Percentiles rank a stretch among this genome's conserved stretches.
Evolutionary conservation across 1,284 basidiomycete genomes (phyloP).

Genomic region (Ustilago xerochloae): DNA sequence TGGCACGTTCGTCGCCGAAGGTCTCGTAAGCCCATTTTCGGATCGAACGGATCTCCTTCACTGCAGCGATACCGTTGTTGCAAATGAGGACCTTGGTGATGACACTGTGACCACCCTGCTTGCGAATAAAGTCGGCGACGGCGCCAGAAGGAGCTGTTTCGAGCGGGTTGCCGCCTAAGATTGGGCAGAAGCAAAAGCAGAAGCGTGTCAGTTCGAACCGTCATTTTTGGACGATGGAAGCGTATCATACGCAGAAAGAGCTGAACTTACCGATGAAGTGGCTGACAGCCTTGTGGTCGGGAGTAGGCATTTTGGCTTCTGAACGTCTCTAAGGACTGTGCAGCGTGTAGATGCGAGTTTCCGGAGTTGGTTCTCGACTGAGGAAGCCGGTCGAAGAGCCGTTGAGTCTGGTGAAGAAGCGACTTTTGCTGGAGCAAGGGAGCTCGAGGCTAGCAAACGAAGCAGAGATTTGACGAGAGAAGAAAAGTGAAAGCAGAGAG

Average conservation of each 20-base stretch:
- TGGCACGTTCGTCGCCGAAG: conserved; percentile 92
- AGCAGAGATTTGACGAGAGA: neutral
- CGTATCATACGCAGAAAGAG: neutral
- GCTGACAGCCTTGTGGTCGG: conserved; percentile 60
- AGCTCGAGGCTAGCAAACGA: conserved; percentile 11
- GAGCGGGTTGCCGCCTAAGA: conserved; percentile 86
- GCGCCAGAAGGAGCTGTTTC: conserved; percentile 82
- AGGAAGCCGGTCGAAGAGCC: neutral
- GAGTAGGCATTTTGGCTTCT: conserved; percentile 40
- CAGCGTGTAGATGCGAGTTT: neutral
- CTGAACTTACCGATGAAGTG: conserved; percentile 63
- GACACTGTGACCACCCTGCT: conserved; percentile 93
- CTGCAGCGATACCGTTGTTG: conserved; percentile 89
- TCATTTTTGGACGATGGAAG: neutral
- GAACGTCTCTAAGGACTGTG: neutral
- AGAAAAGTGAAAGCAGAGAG: conserved; percentile 21
- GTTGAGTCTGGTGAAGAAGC: neutral
- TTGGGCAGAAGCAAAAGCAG: neutral
- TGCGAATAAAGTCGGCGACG: conserved; percentile 90
- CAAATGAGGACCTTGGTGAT: conserved; percentile 86
- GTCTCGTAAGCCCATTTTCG: conserved; percentile 99
- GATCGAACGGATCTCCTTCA: conserved; percentile 98
- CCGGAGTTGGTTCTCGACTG: neutral
- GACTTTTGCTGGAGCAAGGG: conserved; percentile 21
- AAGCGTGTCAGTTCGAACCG: conserved; percentile 1